Percentiles rank a stretch among this genome's conserved stretches.
phyloP scores from a whole-genome alignment of 179 eudicot genomes.

The Drosera spatulata region DNA sequence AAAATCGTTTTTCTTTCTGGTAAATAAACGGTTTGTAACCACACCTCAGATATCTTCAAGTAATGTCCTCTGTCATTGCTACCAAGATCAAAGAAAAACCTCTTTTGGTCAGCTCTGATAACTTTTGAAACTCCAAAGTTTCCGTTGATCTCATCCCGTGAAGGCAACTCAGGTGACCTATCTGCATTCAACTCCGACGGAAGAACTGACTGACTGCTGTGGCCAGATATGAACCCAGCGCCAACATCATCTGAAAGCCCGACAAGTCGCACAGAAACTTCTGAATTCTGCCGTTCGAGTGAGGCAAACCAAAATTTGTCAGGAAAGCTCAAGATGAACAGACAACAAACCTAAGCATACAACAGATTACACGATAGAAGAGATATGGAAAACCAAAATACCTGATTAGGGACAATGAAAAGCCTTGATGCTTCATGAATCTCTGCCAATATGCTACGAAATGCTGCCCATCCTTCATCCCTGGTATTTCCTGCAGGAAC shows the following conservation, averaged over 20 bases:
- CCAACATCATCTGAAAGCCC: conserved; percentile 98
- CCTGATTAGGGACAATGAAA: conserved; percentile 66
- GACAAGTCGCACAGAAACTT: conserved; percentile 67
- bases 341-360: background rate
- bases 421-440: conserved; percentile 74
- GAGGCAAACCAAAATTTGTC: background rate
- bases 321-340: background rate
- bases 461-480: conserved; percentile 96
- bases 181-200: conserved; percentile 47
- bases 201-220: conserved; percentile 56
- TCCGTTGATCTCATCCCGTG: conserved; percentile 44
- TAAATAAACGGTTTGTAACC: background rate
- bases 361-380: conserved; percentile 33
- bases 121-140: conserved; percentile 72
- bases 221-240: conserved; percentile 90
- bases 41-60: conserved; percentile 84
- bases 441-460: conserved; percentile 79
- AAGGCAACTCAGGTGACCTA: conserved; percentile 60
- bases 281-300: conserved; percentile 39
- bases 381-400: conserved; percentile 9
- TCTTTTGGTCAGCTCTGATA: conserved; percentile 93
- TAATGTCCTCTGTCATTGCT: conserved; percentile 91
- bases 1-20: too few relatives aligned
- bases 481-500: conserved; percentile 84
- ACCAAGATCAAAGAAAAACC: conserved; percentile 97